Evolutionary conservation across 305 asterid species (phyloP).

Genomic region (Fraxinus velutina): DNA sequence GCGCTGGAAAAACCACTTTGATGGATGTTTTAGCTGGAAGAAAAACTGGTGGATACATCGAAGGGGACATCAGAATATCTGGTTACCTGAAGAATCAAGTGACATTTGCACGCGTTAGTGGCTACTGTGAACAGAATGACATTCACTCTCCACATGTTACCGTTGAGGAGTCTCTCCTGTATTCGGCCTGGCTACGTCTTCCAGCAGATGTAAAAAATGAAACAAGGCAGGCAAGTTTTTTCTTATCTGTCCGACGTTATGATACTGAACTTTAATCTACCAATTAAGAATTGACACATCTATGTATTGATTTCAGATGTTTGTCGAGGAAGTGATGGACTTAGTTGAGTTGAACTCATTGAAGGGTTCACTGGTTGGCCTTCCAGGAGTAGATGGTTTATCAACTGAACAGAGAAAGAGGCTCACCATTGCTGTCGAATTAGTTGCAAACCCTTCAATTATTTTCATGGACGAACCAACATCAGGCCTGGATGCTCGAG

Average conservation of each 20-base stretch:
- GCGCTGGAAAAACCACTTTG: slow-evolving; percentile 53
- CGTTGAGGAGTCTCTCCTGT: slow-evolving; percentile 42
- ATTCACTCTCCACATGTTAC: slow-evolving; percentile 52
- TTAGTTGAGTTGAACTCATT: slow-evolving; percentile 38
- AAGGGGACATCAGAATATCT: slow-evolving; percentile 42
- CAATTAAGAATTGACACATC: background rate
- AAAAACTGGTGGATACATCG: slow-evolving; percentile 47
- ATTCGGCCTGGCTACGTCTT: slow-evolving; percentile 54
- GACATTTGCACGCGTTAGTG: slow-evolving; percentile 46
- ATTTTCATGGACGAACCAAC: slow-evolving; percentile 60
- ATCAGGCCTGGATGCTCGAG: slow-evolving; percentile 52
- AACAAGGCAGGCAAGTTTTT: slow-evolving; percentile 30
- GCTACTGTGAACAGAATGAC: slow-evolving; percentile 50
- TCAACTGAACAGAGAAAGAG: slow-evolving; percentile 51
- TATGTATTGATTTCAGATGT: slow-evolving; percentile 33
- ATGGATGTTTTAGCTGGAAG: slow-evolving; percentile 57
- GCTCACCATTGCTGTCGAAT: slow-evolving; percentile 46
- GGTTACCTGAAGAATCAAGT: slow-evolving; percentile 41
- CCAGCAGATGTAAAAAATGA: slow-evolving; percentile 34
- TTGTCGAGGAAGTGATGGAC: slow-evolving; percentile 58
- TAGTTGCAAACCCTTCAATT: slow-evolving; percentile 46
- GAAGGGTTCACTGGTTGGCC: slow-evolving; percentile 42
- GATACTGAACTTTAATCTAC: background rate
- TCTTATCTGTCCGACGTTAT: background rate
- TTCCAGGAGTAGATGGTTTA: slow-evolving; percentile 50